Evolutionary conservation across 1,284 basidiomycete genomes (phyloP), one percentile per base, ranked within the genome.

Genomic region (Boletus mariae): DNA sequence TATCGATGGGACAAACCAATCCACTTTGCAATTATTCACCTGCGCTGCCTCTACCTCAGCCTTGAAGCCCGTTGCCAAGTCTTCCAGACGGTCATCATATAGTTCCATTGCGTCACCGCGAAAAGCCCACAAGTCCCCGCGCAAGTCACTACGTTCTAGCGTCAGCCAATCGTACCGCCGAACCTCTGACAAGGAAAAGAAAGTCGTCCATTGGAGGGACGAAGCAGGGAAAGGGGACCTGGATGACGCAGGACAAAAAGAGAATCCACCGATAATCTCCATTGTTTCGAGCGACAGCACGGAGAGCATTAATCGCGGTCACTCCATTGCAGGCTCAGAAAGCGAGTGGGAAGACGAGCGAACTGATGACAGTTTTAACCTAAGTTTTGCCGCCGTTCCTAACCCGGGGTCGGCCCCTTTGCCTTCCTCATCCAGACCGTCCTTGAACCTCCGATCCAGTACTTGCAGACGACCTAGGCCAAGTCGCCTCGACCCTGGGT

Each of bases 301-400:
- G 20, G 68, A 68, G 26, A 67, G 62, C 38, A 49, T 66, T 61
- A 52, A 56, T 49, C 62, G 61, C 42, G 59, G 59, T 38, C 69
- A 64, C 43, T 81, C 83, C 2, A 63, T 75, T 6, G 75, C 74
- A 25, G 80, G 85, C 7, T 88, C 87, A 3, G 89, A 92, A 61
- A 89, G 85, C 65, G 91, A 92, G 54, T 93, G 90, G 90, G 90
- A 92, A 68, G 90, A 92, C 63, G 90, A 91, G 63, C 84, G 80
- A 70, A 87, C 85, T 2, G 87, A 92, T 13, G 87, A 89, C 45
- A 87, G 84, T 62, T 64, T 85, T 59, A 80, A 75, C 56, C 56
- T 80, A 55, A 80, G 75, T 65, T 71, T 82, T 60, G 63, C 73
- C 47, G 71, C 75, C 37, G 61, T 70, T 31, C 71, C 77, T 13